Evolutionary conservation across 805 yeast species (phyloP).

Genomic region (Candida germanica): DNA sequence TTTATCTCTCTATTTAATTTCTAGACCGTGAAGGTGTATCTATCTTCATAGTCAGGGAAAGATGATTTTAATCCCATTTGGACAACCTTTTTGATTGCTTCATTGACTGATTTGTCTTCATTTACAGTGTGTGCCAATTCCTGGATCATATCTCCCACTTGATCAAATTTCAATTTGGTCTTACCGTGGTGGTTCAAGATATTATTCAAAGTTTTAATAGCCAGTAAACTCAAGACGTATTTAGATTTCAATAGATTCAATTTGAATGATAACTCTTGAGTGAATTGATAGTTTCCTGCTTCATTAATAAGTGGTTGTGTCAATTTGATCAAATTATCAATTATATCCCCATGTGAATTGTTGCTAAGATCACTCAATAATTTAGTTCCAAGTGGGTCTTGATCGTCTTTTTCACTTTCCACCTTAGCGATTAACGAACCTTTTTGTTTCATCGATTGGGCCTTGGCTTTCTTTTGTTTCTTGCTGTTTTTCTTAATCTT

Average conservation of each 20-base stretch:
- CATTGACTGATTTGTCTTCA: conserved; percentile 37
- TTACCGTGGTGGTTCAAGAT: conserved; percentile 24
- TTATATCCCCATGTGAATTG: conserved; percentile 30
- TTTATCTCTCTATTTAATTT: background rate
- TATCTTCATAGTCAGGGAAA: conserved; percentile 27
- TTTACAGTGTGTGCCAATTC: conserved; percentile 29
- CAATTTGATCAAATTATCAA: conserved; percentile 42
- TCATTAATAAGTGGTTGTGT: conserved; percentile 41
- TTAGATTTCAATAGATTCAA: conserved; percentile 41
- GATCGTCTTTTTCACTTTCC: conserved; percentile 46
- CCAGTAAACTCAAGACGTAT: conserved; percentile 45
- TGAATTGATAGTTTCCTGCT: conserved; percentile 35
- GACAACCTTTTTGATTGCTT: conserved; percentile 43
- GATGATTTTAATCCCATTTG: conserved; percentile 34
- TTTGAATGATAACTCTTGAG: conserved; percentile 44
- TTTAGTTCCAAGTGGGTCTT: conserved; percentile 59
- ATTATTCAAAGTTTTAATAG: conserved; percentile 42
- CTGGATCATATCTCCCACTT: conserved; percentile 30
- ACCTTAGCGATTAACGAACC: conserved; percentile 50
- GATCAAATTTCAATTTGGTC: conserved; percentile 13
- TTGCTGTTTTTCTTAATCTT: conserved; percentile 33
- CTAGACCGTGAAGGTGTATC: conserved; percentile 2
- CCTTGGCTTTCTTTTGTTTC: conserved; percentile 56
- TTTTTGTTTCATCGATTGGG: conserved; percentile 46
- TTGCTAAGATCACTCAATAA: conserved; percentile 26